phyloP scores from a whole-genome alignment of 305 asterid species.

The Rubia occidens region DNA sequence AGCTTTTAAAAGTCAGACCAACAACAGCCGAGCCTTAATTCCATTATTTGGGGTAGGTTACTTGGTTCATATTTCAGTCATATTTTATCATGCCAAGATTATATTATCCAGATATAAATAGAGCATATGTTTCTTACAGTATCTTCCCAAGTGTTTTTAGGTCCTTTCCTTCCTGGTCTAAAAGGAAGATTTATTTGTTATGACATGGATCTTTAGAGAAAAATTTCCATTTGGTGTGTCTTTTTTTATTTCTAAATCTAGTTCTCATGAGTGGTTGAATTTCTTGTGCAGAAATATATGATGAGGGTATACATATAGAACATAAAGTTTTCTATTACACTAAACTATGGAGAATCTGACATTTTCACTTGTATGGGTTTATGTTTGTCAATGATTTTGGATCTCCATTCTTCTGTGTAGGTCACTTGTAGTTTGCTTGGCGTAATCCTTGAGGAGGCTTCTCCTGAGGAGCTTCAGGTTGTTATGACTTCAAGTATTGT shows the following conservation, averaged over 20 bases:
- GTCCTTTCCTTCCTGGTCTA: not conserved
- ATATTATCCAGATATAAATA: no score
- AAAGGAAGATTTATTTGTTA: not conserved
- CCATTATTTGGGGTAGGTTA: no score
- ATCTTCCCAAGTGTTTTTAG: not conserved
- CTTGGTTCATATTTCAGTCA: not conserved
- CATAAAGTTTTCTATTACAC: not conserved
- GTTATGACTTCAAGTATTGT: slow-evolving; percentile 12
- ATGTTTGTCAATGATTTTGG: not conserved
- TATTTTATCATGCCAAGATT: no score
- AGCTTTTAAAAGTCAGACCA: not conserved
- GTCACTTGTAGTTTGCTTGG: slow-evolving; percentile 87
- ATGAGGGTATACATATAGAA: not conserved
- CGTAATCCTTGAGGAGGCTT: slow-evolving; percentile 75
- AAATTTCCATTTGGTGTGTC: not conserved
- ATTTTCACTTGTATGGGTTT: not conserved
- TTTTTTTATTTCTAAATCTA: not conserved
- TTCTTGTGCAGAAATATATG: not conserved
- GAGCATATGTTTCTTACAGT: no score
- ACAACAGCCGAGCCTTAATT: not conserved
- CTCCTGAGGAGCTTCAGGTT: slow-evolving; percentile 95
- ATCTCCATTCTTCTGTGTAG: slow-evolving; percentile 26
- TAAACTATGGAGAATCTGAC: not conserved
- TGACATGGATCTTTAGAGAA: not conserved
- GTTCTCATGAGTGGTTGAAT: not conserved